Percentiles rank a stretch among this genome's conserved stretches.
Conservation (phyloP, 2,329 filamentous ascomycete species). For the Trichoderma sp. region DNA sequence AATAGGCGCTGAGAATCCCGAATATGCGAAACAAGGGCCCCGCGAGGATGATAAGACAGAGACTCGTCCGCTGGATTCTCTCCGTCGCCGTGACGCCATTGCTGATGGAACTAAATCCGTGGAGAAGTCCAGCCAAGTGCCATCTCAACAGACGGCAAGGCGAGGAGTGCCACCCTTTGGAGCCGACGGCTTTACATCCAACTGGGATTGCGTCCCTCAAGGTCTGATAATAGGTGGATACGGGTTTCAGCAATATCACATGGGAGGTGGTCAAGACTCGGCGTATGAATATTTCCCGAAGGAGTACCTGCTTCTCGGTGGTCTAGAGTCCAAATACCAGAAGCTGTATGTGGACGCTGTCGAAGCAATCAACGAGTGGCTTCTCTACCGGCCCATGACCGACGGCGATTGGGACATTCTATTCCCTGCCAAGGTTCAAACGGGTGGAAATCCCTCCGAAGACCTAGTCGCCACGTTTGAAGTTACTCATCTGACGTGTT, state of each 20-base stretch:
- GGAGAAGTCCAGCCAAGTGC: not conserved
- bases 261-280: constrained; percentile 67
- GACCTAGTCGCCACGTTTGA: constrained; percentile 54
- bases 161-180: constrained; percentile 29
- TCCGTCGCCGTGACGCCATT: constrained; percentile 4
- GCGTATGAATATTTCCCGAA: constrained; percentile 70
- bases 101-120: not conserved
- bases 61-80: not conserved
- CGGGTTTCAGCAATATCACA: constrained; percentile 49
- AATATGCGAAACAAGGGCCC: constrained; percentile 2
- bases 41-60: constrained; percentile 10
- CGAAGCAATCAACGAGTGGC: constrained; percentile 65
- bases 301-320: constrained; percentile 70
- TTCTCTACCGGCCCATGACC: constrained; percentile 76
- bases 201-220: constrained; percentile 56
- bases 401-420: constrained; percentile 66
- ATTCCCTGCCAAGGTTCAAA: constrained; percentile 62
- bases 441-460: constrained; percentile 40
- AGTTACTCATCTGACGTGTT: constrained; percentile 62
- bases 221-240: constrained; percentile 51
- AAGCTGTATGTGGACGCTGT: constrained; percentile 68
- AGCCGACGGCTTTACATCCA: constrained; percentile 34
- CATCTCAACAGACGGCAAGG: not conserved
- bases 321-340: constrained; percentile 67
- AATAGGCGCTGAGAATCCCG: not conserved